phyloP scores from a whole-genome alignment of 441 rosid genomes.

The Populus hybrid region DNA sequence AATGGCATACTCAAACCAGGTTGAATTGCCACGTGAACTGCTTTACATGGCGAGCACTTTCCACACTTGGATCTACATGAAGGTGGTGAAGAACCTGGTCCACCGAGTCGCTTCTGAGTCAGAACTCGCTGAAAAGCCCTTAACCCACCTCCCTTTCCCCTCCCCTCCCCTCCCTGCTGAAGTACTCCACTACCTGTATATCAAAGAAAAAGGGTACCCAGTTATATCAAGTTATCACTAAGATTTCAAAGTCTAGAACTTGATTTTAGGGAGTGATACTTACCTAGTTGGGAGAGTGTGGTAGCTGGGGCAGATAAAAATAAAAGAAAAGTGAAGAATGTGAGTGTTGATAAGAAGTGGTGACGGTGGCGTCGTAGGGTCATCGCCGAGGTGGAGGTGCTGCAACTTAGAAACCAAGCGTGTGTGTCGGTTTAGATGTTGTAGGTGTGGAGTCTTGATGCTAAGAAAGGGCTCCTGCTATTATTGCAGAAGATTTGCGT shows the following conservation, averaged over 20 bases:
- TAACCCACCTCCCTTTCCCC: conserved; percentile 20
- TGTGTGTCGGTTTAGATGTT: not conserved
- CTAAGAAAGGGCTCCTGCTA: not conserved
- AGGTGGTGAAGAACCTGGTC: conserved; percentile 87
- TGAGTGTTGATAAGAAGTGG: conserved; percentile 30
- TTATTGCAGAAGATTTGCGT: conserved; percentile 8
- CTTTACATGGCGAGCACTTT: conserved; percentile 65
- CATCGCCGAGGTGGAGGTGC: conserved; percentile 35
- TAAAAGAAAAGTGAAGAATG: conserved; percentile 48
- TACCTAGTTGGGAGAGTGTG: conserved; percentile 36
- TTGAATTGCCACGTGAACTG: conserved; percentile 79
- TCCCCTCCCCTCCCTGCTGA: conserved; percentile 16
- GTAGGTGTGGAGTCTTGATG: not conserved
- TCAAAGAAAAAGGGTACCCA: not conserved
- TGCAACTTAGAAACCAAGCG: not conserved
- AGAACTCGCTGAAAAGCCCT: conserved; percentile 25
- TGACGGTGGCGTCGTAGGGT: conserved; percentile 33
- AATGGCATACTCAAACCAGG: conserved; percentile 58
- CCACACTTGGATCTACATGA: conserved; percentile 81
- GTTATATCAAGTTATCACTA: not conserved
- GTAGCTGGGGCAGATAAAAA: conserved; percentile 38
- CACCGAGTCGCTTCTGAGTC: conserved; percentile 37
- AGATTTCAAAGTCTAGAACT: not conserved
- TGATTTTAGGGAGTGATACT: not conserved
- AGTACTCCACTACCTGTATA: conserved; percentile 39